Base-by-base conservation (phyloP, 495 filamentous ascomycete genomes). In the Penicillium goetzii region DNA sequence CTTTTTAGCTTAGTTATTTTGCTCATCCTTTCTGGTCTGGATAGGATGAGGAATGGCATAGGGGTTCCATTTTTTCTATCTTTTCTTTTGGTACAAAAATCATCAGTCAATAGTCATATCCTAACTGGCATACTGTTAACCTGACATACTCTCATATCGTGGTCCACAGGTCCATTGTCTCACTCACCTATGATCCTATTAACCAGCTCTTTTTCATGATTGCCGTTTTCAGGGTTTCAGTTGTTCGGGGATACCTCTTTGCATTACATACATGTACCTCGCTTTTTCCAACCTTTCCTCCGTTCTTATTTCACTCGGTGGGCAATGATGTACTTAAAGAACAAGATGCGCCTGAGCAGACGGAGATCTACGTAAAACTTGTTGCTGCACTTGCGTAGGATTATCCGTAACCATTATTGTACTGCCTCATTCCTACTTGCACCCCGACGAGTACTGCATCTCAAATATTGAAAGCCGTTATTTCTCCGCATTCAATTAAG, bases 301-400 rank as follows among this genome's bases (percentile, higher is more conserved):
- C 15, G 15, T n/a, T 53, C 41, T 32, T 43, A 14, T 63, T 40
- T n/a, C n/a, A n/a, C n/a, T n/a, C n/a, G n/a, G n/a, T n/a, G n/a
- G 40, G 12, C 40, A 10, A 49, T 40, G 40, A 34, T 58, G 38
- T 57, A 57, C 26, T 30, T 57, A 57, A 38, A 57, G n/a, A 41
- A 41, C 19, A 40, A 38, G 51, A 53, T 11, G 11, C n/a, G 36
- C 55, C 45, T 57, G n/a, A 19, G 6, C 38, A 45, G 23, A 41
- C 28, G 21, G 40, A 28, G 17, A 45, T 45, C 21, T 8, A 32
- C 30, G 5, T 32, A 32, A 30, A 45, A 25, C 21, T 43, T 15
- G n/a, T n/a, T n/a, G n/a, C n/a, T n/a, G n/a, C n/a, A n/a, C n/a
- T n/a, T n/a, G n/a, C n/a, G n/a, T n/a, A n/a, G n/a, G n/a, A n/a